Evolutionary conservation across 2,329 filamentous ascomycete species (phyloP), one percentile per base, ranked within the genome.

Genomic region (Dactylellina parvicollis): DNA sequence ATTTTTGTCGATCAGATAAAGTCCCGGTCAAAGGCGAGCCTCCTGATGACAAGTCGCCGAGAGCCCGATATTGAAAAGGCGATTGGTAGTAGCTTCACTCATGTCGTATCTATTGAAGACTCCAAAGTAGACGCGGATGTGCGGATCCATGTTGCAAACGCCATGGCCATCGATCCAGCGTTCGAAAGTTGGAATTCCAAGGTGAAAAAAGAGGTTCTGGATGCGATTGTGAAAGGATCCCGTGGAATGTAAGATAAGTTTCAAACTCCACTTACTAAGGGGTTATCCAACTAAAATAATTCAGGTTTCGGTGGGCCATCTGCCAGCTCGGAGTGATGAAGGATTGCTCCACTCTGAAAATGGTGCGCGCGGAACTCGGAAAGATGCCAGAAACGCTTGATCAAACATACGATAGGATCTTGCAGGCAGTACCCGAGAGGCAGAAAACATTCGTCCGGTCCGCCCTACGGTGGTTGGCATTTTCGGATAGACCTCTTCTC

Each of bases 221-320:
- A 70, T 40, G 46, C 38, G 10, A 62, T 70, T 9, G 56, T 61
- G 32, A 42, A 54, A 22, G 65, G 65, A 9, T 70, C 55, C 28
- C 55, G 38, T 26, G 65, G 65, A 42, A 70, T 70, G 65, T 70
- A 62, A 55, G 65, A 40, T n/a, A n/a, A n/a, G n/a, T n/a, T n/a
- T n/a, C n/a, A n/a, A n/a, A 55, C 9, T 36, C 26, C 30, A 12
- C 40, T 49, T 10, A 3, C 24, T 16, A 9, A n/a, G n/a, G n/a
- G n/a, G n/a, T n/a, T n/a, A n/a, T n/a, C n/a, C n/a, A n/a, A n/a
- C n/a, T n/a, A n/a, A n/a, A n/a, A 28, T 14, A 16, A n/a, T 14
- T n/a, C 42, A 70, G 55, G 65, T 70, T 70, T 16, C 65, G 65
- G 7, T 70, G 65, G 65, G 65, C 65, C 4, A 40, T 62, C 22